Base-by-base conservation (phyloP, 345 rosid species). In the Hibiscus tridactylites region DNA sequence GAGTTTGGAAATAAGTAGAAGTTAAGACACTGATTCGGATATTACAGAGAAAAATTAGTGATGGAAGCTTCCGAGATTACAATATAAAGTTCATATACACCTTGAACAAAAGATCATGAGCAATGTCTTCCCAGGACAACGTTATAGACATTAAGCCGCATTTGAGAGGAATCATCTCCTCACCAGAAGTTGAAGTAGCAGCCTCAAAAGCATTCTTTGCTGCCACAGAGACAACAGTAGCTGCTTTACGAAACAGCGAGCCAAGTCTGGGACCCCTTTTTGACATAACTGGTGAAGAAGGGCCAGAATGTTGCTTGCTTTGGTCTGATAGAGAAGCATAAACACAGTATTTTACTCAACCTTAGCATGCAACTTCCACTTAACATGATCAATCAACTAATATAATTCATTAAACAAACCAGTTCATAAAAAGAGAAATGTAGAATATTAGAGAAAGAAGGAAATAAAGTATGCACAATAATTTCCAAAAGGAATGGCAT, bases 111-210 rank as follows among this genome's bases (percentile, higher is more conserved):
- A 96, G 97, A 84, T 96, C 98, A 73, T 85, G 82, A 79, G 97
- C 97, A 81, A 96, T 92, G 68, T 86, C 82, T 63, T 92, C 98
- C 99, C 99, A 92, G 0, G 98, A 97, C 79, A 96, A 83, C 19
- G 98, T 86, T 71, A 96, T 84, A 21, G 99, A 89, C 98, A 96
- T 96, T 63, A 96, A 84, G 72, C 98, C 89, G 86, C 99, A 96
- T 74, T 91, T 92, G 28, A 92, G 90, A 76, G 98, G 98, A 54
- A 96, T 67, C 91, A 91, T 91, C 82, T 92, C 97, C 29, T 90
- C 97, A 61, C 87, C 92, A 62, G 82, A 81, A 69, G 80, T 80
- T 3, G 85, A 59, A 61, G 84, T 73, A 44, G 97, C 93, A 59
- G 90, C 97, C 73, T 96, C 96, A 85, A 86, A 90, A 26, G 96